phyloP scores from a whole-genome alignment of 2,329 filamentous ascomycete species.

The Calycina marina region DNA sequence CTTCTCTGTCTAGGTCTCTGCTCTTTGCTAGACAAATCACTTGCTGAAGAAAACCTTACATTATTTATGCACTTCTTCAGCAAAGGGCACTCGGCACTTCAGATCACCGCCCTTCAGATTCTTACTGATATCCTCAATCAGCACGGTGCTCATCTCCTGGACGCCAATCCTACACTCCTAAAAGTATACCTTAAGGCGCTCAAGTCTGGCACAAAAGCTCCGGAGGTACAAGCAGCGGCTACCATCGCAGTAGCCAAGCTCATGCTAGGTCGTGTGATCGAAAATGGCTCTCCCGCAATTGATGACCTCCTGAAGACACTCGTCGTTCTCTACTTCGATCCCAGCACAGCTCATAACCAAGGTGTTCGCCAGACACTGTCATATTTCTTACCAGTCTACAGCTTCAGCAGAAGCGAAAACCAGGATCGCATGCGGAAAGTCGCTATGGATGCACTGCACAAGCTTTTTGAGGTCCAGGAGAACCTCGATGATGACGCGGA shows the following conservation, averaged over 20 bases:
- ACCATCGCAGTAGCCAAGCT: conserved; percentile 76
- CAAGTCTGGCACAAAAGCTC: conserved; percentile 52
- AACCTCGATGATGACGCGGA: conserved; percentile 58
- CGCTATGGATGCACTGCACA: conserved; percentile 59
- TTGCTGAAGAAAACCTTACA: conserved; percentile 81
- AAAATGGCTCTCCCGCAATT: conserved; percentile 43
- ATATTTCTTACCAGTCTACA: conserved; percentile 92
- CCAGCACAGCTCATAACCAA: conserved; percentile 65
- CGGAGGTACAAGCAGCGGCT: conserved; percentile 67
- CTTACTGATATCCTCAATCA: conserved; percentile 86
- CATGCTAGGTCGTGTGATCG: conserved; percentile 65
- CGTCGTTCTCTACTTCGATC: conserved; percentile 79
- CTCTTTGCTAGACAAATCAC: conserved; percentile 76
- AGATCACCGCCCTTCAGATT: conserved; percentile 82
- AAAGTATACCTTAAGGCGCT: conserved; percentile 80
- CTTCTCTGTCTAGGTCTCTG: conserved; percentile 82
- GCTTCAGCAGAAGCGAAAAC: conserved; percentile 70
- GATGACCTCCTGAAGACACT: conserved; percentile 72
- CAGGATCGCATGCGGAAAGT: conserved; percentile 68
- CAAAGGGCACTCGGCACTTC: conserved; percentile 80
- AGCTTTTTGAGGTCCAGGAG: conserved; percentile 58
- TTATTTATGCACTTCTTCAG: conserved; percentile 93
- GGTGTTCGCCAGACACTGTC: conserved; percentile 73
- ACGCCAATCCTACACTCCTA: conserved; percentile 52
- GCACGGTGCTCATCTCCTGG: conserved; percentile 66